These are phyloP conservation scores for Lentithecium fluviatile DNA, from an alignment of 495 filamentous ascomycete genomes.

Conservation along the genomic window DNA sequence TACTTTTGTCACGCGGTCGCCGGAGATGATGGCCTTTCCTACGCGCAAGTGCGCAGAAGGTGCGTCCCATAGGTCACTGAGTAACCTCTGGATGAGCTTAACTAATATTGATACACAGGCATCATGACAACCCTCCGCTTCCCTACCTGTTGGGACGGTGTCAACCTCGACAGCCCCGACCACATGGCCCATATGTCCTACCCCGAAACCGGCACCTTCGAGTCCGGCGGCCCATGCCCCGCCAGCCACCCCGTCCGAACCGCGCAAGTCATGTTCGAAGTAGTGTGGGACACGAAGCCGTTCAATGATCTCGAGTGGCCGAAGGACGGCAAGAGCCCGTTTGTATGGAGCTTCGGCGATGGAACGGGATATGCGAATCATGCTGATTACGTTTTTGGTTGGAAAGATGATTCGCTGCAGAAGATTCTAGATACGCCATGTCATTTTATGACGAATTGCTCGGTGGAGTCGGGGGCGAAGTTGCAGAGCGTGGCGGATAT, in stretches of 20 bases:
- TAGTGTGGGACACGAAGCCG: slow-evolving; percentile 29
- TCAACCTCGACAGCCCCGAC: slow-evolving; percentile 53
- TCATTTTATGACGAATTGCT: slow-evolving; percentile 39
- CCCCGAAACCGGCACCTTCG: slow-evolving; percentile 30
- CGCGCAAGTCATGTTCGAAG: slow-evolving; percentile 30
- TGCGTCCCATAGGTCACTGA: no score
- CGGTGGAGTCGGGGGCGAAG: slow-evolving; percentile 37
- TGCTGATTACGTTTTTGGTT: slow-evolving; percentile 47
- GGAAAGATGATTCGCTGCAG: slow-evolving; percentile 29
- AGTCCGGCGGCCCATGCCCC: slow-evolving; percentile 27
- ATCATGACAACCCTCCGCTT: slow-evolving; percentile 28
- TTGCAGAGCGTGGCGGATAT: slow-evolving; percentile 48
- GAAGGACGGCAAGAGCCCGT: slow-evolving; percentile 23
- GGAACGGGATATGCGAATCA: slow-evolving; percentile 36
- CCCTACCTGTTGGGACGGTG: slow-evolving; percentile 52
- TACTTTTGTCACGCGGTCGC: slow-evolving; percentile 16
- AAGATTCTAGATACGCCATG: slow-evolving; percentile 46
- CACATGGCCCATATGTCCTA: slow-evolving; percentile 49
- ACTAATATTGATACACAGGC: background rate
- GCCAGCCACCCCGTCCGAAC: slow-evolving; percentile 29
- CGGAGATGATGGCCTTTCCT: slow-evolving; percentile 19
- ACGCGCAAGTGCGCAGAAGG: slow-evolving; percentile 10
- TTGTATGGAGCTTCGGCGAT: slow-evolving; percentile 34
- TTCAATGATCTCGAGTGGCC: slow-evolving; percentile 31
- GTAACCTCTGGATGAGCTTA: no score